Conservation (phyloP, 2,329 filamentous ascomycete genomes). For the Byssochlamys sp. region DNA sequence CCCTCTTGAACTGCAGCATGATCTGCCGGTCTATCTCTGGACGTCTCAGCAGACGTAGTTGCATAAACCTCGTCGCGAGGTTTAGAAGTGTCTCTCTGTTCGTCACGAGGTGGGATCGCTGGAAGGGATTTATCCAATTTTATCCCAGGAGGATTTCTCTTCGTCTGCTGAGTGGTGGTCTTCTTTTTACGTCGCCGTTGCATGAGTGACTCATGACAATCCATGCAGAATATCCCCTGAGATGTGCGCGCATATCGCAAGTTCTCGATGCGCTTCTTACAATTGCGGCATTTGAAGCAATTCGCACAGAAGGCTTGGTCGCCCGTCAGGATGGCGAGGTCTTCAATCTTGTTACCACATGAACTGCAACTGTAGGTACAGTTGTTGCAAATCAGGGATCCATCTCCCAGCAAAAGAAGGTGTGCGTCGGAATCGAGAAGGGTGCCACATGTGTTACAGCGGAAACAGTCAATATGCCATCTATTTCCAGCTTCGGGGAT, state of each 20-base stretch:
- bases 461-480: constrained; percentile 98
- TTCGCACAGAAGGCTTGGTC: constrained; percentile 96
- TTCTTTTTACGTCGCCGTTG: constrained; percentile 73
- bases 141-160: constrained; percentile 40
- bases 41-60: constrained; percentile 16
- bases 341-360: constrained; percentile 95
- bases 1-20: constrained; percentile 13
- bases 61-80: constrained; percentile 49
- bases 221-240: constrained; percentile 99
- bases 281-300: constrained; percentile 94
- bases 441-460: constrained; percentile 89
- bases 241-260: constrained; percentile 93
- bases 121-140: constrained; percentile 86
- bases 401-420: constrained; percentile 89
- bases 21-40: constrained; percentile 12
- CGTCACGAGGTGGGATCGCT: constrained; percentile 61
- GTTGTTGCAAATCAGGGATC: constrained; percentile 96
- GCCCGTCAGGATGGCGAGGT: constrained; percentile 90
- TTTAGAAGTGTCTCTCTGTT: constrained; percentile 49
- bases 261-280: constrained; percentile 98
- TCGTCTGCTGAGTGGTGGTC: constrained; percentile 42
- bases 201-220: constrained; percentile 94
- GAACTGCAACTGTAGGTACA: constrained; percentile 98
- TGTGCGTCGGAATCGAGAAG: constrained; percentile 97
- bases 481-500: constrained; percentile 67